These are phyloP conservation scores for Monilinia vaccinii-corymbosi DNA, from an alignment of 2,329 filamentous ascomycete species.

Conservation along the genomic window DNA sequence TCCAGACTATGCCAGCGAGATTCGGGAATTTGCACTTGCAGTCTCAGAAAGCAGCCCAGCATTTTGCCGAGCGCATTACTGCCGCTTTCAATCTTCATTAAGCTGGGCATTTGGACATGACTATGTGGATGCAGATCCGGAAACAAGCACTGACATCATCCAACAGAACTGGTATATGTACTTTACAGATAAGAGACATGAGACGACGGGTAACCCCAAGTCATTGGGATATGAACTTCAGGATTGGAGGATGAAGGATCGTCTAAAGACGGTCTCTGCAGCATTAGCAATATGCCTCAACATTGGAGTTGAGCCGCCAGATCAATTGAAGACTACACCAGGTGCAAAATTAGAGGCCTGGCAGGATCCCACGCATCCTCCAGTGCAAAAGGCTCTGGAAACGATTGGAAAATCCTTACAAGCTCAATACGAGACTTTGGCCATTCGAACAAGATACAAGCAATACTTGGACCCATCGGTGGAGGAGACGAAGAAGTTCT, in stretches of 20 bases:
- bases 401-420: conserved; percentile 96
- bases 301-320: conserved; percentile 93
- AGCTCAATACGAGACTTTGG: conserved; percentile 90
- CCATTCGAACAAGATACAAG: conserved; percentile 93
- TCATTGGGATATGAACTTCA: conserved; percentile 58
- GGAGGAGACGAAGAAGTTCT: conserved; percentile 96
- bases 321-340: conserved; percentile 91
- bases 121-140: background rate
- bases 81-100: background rate
- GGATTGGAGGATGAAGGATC: conserved; percentile 96
- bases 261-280: conserved; percentile 92
- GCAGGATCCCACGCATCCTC: conserved; percentile 80
- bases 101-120: background rate
- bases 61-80: background rate
- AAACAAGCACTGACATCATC: conserved; percentile 16
- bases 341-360: conserved; percentile 93
- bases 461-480: conserved; percentile 94
- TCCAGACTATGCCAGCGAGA: background rate
- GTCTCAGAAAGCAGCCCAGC: background rate
- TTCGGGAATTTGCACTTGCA: background rate
- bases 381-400: conserved; percentile 77
- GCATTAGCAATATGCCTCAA: conserved; percentile 92
- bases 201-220: conserved; percentile 83
- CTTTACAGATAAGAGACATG: conserved; percentile 95
- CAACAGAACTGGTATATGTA: conserved; percentile 98